phyloP scores from a whole-genome alignment of 805 yeast genomes.

The Lipomyces japonicus region DNA sequence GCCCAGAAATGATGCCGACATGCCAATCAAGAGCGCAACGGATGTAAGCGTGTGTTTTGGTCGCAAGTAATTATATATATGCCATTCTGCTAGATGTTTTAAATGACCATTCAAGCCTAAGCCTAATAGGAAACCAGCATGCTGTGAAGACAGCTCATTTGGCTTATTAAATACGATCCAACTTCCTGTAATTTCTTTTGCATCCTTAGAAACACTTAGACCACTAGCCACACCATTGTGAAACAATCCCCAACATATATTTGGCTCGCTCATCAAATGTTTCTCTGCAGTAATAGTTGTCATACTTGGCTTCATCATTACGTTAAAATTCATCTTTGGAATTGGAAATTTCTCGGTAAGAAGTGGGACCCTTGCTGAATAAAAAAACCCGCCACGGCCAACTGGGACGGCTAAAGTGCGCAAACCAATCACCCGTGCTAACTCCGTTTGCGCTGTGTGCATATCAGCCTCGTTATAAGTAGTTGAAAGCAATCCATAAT shows the following conservation, averaged over 20 bases:
- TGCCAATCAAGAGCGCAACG: slow-evolving; percentile 82
- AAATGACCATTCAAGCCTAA: slow-evolving; percentile 89
- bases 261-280: slow-evolving; percentile 47
- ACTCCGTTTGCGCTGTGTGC: slow-evolving; percentile 37
- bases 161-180: slow-evolving; percentile 92
- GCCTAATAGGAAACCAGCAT: slow-evolving; percentile 92
- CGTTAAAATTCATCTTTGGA: slow-evolving; percentile 67
- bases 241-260: slow-evolving; percentile 77
- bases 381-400: slow-evolving; percentile 73
- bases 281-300: slow-evolving; percentile 60
- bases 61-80: slow-evolving; percentile 84
- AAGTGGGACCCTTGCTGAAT: slow-evolving; percentile 66
- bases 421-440: slow-evolving; percentile 59
- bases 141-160: slow-evolving; percentile 65
- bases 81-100: slow-evolving; percentile 87
- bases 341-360: slow-evolving; percentile 81
- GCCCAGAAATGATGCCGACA: slow-evolving; percentile 84
- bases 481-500: slow-evolving; percentile 52
- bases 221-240: slow-evolving; percentile 92
- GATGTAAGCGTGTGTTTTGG: slow-evolving; percentile 83
- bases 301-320: slow-evolving; percentile 61
- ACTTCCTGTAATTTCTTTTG: slow-evolving; percentile 73
- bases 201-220: slow-evolving; percentile 62
- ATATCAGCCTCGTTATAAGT: slow-evolving; percentile 48
- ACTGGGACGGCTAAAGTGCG: slow-evolving; percentile 73